phyloP scores from a whole-genome alignment of 768 basidiomycete genomes.

The Podaxis sp. region DNA sequence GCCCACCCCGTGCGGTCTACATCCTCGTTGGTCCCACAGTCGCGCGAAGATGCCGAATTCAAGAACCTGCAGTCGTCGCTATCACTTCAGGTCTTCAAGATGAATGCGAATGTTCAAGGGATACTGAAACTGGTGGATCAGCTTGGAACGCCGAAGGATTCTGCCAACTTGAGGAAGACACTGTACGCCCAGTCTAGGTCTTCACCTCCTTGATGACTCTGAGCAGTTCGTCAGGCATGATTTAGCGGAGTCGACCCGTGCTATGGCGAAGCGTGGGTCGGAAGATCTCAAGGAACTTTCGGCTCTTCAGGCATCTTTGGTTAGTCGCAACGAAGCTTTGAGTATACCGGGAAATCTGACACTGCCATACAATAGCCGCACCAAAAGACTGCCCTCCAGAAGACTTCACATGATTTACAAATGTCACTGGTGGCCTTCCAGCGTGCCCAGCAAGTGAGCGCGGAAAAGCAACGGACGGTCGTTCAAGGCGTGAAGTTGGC shows the following conservation, averaged over 20 bases:
- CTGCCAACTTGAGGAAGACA: conserved; percentile 73
- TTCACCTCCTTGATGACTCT: neutral
- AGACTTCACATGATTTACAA: conserved; percentile 92
- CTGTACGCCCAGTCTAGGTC: conserved; percentile 55
- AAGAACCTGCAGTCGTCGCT: conserved; percentile 72
- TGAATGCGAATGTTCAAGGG: conserved; percentile 95
- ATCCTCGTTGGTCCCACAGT: conserved; percentile 33
- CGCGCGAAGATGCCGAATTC: conserved; percentile 74
- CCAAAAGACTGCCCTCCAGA: conserved; percentile 82
- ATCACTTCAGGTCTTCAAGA: conserved; percentile 96
- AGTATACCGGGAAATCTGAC: neutral
- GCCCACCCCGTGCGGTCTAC: conserved; percentile 33
- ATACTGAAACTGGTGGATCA: conserved; percentile 97
- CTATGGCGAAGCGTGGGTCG: conserved; percentile 92
- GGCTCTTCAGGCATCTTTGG: conserved; percentile 57
- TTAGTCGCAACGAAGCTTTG: conserved; percentile 29
- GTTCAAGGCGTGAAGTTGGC: conserved; percentile 85
- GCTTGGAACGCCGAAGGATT: conserved; percentile 83
- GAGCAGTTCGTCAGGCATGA: conserved; percentile 63
- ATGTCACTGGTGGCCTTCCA: conserved; percentile 90
- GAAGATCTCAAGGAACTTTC: conserved; percentile 92
- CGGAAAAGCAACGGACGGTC: conserved; percentile 84
- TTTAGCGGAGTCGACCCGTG: conserved; percentile 90
- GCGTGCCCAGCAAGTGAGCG: conserved; percentile 85
- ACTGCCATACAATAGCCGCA: conserved; percentile 49